These are phyloP conservation scores for Diaporthe citrichinensis DNA, from an alignment of 2,329 filamentous ascomycete genomes.

Conservation along the genomic window DNA sequence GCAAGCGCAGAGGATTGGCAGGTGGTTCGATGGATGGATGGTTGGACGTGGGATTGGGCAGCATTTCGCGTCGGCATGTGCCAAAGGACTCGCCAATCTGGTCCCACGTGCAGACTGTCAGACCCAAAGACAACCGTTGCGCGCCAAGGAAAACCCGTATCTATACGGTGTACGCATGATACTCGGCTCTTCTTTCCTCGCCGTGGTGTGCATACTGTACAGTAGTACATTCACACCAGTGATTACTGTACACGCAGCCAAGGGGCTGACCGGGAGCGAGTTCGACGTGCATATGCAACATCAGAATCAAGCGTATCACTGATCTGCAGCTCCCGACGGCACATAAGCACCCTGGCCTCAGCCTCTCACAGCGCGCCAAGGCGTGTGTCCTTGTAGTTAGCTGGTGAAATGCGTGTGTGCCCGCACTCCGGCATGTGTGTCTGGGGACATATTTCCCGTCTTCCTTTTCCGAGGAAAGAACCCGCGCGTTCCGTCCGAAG, in stretches of 20 bases:
- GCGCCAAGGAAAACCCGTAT: not conserved
- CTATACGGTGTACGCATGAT: not conserved
- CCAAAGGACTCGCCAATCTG: not conserved
- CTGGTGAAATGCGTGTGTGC: not conserved
- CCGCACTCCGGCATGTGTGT: not conserved
- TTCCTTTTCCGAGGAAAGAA: not conserved
- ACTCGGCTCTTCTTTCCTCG: slow-evolving; percentile 1
- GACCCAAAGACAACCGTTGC: not conserved
- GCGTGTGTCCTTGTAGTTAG: not conserved
- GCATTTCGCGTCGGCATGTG: not conserved
- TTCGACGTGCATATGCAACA: not conserved
- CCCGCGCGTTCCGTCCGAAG: too few species aligned
- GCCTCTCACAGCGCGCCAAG: slow-evolving; percentile 2
- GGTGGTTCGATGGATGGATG: not conserved
- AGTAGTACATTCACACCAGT: not conserved
- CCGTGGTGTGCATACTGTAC: not conserved
- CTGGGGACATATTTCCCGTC: not conserved
- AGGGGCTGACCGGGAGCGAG: not conserved
- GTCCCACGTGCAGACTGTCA: not conserved
- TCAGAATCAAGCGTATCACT: not conserved
- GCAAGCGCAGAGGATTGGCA: not conserved
- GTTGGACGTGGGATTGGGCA: not conserved
- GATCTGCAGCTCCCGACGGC: slow-evolving; percentile 1
- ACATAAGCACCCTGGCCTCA: not conserved
- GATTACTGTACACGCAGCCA: slow-evolving; percentile 5